A percentile compares a stretch with the other conserved stretches of the same genome.
Evolutionary conservation across 495 filamentous ascomycete species (phyloP).

Genomic region (Haplographium delicatum): DNA sequence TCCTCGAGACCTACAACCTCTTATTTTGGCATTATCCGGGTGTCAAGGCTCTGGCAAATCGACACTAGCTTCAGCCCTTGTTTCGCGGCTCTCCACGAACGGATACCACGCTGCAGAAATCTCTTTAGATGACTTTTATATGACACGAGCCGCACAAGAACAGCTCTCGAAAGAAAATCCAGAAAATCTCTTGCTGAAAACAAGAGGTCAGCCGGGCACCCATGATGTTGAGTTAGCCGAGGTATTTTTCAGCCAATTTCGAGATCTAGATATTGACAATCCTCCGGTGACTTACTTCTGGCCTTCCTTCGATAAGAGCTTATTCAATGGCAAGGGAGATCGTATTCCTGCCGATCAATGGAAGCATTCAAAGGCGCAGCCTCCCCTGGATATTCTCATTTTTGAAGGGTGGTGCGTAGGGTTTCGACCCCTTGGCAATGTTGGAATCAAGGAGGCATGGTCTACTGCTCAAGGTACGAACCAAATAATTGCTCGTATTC

Average conservation of each 20-base stretch:
- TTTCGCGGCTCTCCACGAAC: background rate
- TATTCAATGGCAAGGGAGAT: background rate
- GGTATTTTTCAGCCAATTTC: background rate
- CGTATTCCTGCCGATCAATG: background rate
- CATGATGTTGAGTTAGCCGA: background rate
- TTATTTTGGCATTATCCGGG: background rate
- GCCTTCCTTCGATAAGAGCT: background rate
- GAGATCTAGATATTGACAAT: background rate
- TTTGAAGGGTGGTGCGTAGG: background rate
- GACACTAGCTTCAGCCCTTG: background rate
- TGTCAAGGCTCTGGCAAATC: background rate
- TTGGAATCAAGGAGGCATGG: no score
- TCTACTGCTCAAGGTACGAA: no score
- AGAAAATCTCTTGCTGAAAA: background rate
- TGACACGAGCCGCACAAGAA: background rate
- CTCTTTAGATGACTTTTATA: background rate
- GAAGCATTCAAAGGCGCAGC: background rate
- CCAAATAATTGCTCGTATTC: no score
- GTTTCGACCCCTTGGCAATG: background rate
- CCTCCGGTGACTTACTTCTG: background rate
- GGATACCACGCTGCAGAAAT: background rate
- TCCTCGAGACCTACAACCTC: no score
- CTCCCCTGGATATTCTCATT: background rate
- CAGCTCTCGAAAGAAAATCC: background rate
- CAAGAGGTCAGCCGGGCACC: background rate